A percentile compares a stretch with the other conserved stretches of the same genome.
Evolutionary conservation across 2,329 filamentous ascomycete species (phyloP).

Genomic region (Botrytis cinerea): DNA sequence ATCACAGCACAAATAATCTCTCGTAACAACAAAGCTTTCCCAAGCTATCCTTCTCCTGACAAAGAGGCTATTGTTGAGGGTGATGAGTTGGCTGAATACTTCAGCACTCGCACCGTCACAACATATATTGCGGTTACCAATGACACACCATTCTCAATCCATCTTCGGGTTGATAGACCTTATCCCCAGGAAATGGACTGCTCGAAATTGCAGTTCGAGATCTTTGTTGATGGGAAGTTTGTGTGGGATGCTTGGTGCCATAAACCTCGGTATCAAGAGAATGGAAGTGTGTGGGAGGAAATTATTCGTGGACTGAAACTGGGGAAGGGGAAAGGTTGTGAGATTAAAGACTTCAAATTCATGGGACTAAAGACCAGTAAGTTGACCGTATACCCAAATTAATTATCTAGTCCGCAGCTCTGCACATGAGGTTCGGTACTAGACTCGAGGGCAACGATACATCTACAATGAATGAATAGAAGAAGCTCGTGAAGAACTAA

Average conservation of each 20-base stretch:
- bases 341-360: constrained; percentile 25
- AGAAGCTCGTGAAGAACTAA: not conserved
- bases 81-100: not conserved
- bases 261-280: constrained; percentile 22
- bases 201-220: constrained; percentile 24
- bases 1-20: constrained; percentile 11
- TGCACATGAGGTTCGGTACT: not conserved
- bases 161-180: constrained; percentile 8
- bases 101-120: not conserved
- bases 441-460: not conserved
- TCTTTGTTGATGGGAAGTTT: constrained; percentile 25
- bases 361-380: constrained; percentile 10
- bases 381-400: not conserved
- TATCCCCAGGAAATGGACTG: constrained; percentile 13
- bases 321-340: constrained; percentile 21
- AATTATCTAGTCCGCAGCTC: not conserved
- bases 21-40: not conserved
- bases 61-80: not conserved
- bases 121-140: not conserved
- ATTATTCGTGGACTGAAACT: constrained; percentile 23
- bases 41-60: not conserved
- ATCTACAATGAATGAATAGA: not conserved
- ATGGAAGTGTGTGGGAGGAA: constrained; percentile 24
- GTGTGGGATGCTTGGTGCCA: constrained; percentile 19
- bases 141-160: constrained; percentile 1